Conservation (phyloP, 257 asterid species). For the Solanum sejunctum region DNA sequence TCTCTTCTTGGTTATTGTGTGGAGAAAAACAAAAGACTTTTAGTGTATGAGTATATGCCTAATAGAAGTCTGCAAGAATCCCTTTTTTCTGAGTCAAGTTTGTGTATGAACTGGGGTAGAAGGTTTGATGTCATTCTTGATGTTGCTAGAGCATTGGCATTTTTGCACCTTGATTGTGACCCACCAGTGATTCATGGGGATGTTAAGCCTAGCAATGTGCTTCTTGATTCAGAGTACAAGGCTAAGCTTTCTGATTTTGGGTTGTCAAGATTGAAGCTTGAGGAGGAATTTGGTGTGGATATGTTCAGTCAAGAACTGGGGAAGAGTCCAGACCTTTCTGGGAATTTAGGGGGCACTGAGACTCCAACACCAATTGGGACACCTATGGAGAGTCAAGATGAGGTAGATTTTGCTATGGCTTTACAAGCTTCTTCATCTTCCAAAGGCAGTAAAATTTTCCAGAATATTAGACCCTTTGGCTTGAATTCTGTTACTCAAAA, state of each 20-base stretch:
- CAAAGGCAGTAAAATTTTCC: slow-evolving; percentile 32
- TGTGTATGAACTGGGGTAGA: slow-evolving; percentile 54
- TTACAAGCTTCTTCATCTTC: slow-evolving; percentile 70
- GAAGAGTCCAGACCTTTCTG: slow-evolving; percentile 61
- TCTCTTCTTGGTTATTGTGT: slow-evolving; percentile 76
- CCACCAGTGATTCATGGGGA: slow-evolving; percentile 97
- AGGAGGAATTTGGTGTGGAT: slow-evolving; percentile 64
- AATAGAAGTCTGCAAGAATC: slow-evolving; percentile 79
- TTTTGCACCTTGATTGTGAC: slow-evolving; percentile 79
- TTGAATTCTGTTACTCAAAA: slow-evolving; percentile 27
- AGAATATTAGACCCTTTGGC: slow-evolving; percentile 34
- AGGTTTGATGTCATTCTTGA: slow-evolving; percentile 61
- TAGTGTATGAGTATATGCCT: slow-evolving; percentile 93
- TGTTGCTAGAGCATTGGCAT: slow-evolving; percentile 71
- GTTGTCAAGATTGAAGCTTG: slow-evolving; percentile 76
- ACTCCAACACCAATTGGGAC: slow-evolving; percentile 39
- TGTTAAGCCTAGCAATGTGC: slow-evolving; percentile 95
- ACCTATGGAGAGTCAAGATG: slow-evolving; percentile 57
- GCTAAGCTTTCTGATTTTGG: slow-evolving; percentile 98
- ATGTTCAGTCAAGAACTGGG: slow-evolving; percentile 75
- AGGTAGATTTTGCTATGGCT: slow-evolving; percentile 94
- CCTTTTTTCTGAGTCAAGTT: slow-evolving; percentile 44
- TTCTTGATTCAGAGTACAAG: slow-evolving; percentile 63
- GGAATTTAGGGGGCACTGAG: slow-evolving; percentile 37
- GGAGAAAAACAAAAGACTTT: slow-evolving; percentile 44